Conservation (phyloP, 2,329 filamentous ascomycete species). For the Botrytis hyacinthi region DNA sequence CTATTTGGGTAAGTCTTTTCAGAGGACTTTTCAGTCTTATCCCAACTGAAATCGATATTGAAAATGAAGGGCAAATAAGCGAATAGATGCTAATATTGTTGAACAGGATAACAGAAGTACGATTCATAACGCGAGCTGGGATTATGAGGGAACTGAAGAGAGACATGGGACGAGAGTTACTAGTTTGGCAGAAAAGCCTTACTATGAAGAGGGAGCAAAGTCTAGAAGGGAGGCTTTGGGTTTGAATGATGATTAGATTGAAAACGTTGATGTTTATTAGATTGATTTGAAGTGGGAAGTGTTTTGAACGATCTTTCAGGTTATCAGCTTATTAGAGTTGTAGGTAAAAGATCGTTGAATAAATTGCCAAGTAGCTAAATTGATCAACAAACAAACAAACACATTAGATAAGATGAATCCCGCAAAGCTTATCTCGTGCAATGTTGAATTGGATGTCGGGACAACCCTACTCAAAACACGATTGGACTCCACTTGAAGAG, state of each 20-base stretch:
- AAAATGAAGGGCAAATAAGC: neutral
- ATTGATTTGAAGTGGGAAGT: neutral
- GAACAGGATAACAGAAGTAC: constrained; percentile 63
- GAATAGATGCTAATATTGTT: neutral
- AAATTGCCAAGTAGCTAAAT: neutral
- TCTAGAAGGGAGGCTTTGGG: constrained; percentile 66
- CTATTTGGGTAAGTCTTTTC: constrained; percentile 52
- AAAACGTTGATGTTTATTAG: neutral
- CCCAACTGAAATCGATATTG: neutral
- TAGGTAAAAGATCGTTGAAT: neutral
- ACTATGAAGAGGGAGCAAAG: constrained; percentile 62
- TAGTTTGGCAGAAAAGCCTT: constrained; percentile 67
- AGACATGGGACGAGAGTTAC: constrained; percentile 72
- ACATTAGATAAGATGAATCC: neutral
- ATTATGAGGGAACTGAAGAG: constrained; percentile 65
- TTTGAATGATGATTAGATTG: constrained; percentile 49
- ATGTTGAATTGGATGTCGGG: neutral
- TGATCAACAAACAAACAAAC: neutral
- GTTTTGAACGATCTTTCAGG: neutral
- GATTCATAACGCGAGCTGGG: constrained; percentile 73
- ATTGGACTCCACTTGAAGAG: neutral
- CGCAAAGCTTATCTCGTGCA: neutral
- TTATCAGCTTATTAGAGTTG: neutral
- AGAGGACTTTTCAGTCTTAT: neutral
- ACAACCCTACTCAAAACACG: neutral